Evolutionary conservation across 768 basidiomycete genomes (phyloP).

Genomic region (Kondoa subrosea): DNA sequence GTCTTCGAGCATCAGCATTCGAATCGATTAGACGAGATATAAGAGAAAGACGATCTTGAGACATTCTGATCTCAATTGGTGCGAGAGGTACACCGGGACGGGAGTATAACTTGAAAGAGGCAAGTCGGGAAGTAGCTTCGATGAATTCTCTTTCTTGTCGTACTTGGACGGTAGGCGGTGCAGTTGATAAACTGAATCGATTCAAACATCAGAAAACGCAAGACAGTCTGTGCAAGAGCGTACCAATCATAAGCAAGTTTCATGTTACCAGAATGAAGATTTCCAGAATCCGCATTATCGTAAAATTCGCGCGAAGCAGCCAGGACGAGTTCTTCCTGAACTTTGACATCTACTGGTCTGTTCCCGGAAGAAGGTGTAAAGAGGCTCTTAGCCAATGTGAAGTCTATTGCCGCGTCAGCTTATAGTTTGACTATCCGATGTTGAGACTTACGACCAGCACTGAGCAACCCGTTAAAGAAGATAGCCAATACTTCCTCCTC

Average conservation of each 20-base stretch:
- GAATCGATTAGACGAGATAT: slow-evolving; percentile 68
- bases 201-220: slow-evolving; percentile 15
- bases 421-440: neutral
- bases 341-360: slow-evolving; percentile 37
- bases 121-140: slow-evolving; percentile 85
- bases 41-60: slow-evolving; percentile 72
- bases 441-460: slow-evolving; percentile 60
- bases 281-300: slow-evolving; percentile 81
- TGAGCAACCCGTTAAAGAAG: slow-evolving; percentile 70
- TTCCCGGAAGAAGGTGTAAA: slow-evolving; percentile 36
- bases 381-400: slow-evolving; percentile 23
- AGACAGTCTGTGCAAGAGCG: slow-evolving; percentile 18
- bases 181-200: slow-evolving; percentile 54
- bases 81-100: slow-evolving; percentile 59
- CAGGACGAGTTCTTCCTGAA: slow-evolving; percentile 60
- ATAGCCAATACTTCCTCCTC: slow-evolving; percentile 57
- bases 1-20: slow-evolving; percentile 74
- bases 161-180: slow-evolving; percentile 47
- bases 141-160: slow-evolving; percentile 72
- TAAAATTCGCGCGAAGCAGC: slow-evolving; percentile 74
- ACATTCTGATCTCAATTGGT: slow-evolving; percentile 82
- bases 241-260: slow-evolving; percentile 93
- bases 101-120: slow-evolving; percentile 73
- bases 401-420: slow-evolving; percentile 20
- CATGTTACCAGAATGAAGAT: slow-evolving; percentile 86